Conservation (phyloP, 306 rosid genomes). For the Sophora flavescens region DNA sequence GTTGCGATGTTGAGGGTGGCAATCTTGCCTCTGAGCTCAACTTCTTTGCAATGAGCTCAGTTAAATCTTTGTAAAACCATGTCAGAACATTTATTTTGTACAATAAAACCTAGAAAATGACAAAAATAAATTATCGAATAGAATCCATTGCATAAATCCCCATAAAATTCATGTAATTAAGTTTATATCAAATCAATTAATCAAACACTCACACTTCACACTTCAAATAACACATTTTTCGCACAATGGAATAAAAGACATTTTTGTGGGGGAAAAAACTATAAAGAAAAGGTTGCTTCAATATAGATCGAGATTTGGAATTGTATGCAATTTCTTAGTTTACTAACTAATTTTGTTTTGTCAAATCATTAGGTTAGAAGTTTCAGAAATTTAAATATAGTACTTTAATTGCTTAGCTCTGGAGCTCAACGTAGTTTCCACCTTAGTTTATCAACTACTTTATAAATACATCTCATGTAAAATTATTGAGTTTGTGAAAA, state of each 20-base stretch:
- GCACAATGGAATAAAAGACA: too few species aligned
- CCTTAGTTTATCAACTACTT: slow-evolving; percentile 30
- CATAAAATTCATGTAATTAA: too few species aligned
- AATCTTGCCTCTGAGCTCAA: too few species aligned
- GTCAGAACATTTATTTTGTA: too few species aligned
- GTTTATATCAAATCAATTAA: too few species aligned
- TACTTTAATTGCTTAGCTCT: slow-evolving; percentile 20
- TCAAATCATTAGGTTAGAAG: slow-evolving; percentile 27
- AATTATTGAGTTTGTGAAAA: slow-evolving; percentile 39
- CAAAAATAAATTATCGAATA: too few species aligned
- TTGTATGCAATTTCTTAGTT: slow-evolving; percentile 6
- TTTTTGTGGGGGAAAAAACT: neutral
- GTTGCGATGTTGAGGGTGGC: too few species aligned
- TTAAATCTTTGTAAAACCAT: too few species aligned
- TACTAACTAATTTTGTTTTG: slow-evolving; percentile 8
- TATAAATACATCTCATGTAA: neutral
- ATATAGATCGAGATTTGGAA: slow-evolving; percentile 4
- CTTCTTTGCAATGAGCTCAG: too few species aligned
- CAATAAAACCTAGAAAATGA: too few species aligned
- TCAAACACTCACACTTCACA: neutral
- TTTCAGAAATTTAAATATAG: slow-evolving; percentile 9
- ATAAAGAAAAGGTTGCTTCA: slow-evolving; percentile 30
- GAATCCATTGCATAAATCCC: too few species aligned
- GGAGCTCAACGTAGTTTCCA: neutral
- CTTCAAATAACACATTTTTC: too few species aligned